Evolutionary conservation across 2,329 filamentous ascomycete genomes (phyloP), one percentile per base, ranked within the genome.

Genomic region (Sporothrix schenckii): DNA sequence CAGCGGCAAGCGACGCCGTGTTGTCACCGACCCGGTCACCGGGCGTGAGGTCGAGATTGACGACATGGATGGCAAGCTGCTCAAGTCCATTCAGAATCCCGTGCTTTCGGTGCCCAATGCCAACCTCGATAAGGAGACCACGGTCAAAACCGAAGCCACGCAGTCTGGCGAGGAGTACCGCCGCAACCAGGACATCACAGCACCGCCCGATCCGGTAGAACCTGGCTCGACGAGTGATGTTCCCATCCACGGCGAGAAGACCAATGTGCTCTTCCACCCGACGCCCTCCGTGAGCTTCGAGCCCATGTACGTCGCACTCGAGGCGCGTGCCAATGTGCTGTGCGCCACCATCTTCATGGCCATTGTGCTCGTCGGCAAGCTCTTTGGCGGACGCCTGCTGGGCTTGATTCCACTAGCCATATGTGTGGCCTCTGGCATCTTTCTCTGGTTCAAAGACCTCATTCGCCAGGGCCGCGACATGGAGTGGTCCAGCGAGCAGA

Each of bases 211-310:
- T 74, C 94, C 94, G 0, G 84, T 97, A 24, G 89, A 90, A 19
- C 86, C 90, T 70, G 92, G 93, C 30, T 88, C 90, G 47, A 98
- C 94, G 0, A 94, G 92, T 34, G 95, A 98, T 80, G 93, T 98
- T 1, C 95, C 95, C 3, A 97, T 98, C 71, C 92, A 94, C 77
- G 94, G 94, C 76, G 94, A 98, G 78, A 97, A 95, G 85, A 98
- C 95, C 3, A 97, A 97, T 73, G 90, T 98, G 21, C 86, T 97
- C 41, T 98, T 98, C 80, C 94, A 97, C 79, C 94, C 95, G 19
- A 98, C 94, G 0, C 94, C 94, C 0, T 91, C 91, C 0, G 87
- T 97, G 74, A 93, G 90, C 81, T 97, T 93, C 77, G 92, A 97
- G 79, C 93, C 94, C 4, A 97, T 93, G 86, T 97, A 92, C 78